A percentile compares a stretch with the other conserved stretches of the same genome.
Evolutionary conservation across 257 asterid species (phyloP).

Genomic region (Solanum etuberosum): DNA sequence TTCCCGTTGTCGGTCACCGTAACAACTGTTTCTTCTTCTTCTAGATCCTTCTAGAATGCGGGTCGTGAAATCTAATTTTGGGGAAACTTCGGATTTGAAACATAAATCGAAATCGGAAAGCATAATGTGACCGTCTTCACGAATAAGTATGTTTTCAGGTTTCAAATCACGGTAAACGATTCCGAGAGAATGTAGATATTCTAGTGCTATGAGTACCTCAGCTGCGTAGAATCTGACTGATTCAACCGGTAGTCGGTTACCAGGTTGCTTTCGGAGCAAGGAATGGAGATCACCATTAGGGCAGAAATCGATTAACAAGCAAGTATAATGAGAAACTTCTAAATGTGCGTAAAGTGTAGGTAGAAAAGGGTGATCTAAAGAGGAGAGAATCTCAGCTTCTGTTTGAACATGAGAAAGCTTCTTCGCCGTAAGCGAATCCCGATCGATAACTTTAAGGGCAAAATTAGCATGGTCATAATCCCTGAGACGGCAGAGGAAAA

Average conservation of each 20-base stretch:
- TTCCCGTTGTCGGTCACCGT: slow-evolving; percentile 11
- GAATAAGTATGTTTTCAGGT: slow-evolving; percentile 68
- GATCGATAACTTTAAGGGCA: slow-evolving; percentile 81
- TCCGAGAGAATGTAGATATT: slow-evolving; percentile 67
- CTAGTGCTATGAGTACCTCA: slow-evolving; percentile 60
- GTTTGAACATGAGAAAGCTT: slow-evolving; percentile 67
- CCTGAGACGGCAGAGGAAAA: slow-evolving; percentile 75
- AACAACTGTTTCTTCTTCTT: neutral
- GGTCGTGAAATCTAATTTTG: slow-evolving; percentile 30
- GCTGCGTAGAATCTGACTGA: slow-evolving; percentile 71
- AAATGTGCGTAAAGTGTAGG: slow-evolving; percentile 79
- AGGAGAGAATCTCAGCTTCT: slow-evolving; percentile 63
- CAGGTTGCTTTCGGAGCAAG: slow-evolving; percentile 59
- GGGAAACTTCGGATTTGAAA: slow-evolving; percentile 38
- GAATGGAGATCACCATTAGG: slow-evolving; percentile 80
- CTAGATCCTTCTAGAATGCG: neutral
- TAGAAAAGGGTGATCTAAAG: slow-evolving; percentile 72
- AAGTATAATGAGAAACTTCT: slow-evolving; percentile 74
- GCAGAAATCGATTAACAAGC: slow-evolving; percentile 69
- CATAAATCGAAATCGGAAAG: slow-evolving; percentile 77
- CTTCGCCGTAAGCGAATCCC: slow-evolving; percentile 42
- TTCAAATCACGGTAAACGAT: slow-evolving; percentile 76
- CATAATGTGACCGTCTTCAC: slow-evolving; percentile 83
- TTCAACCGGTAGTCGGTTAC: slow-evolving; percentile 31
- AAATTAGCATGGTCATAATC: slow-evolving; percentile 78